Percentiles rank a stretch among this genome's conserved stretches.
phyloP scores from a whole-genome alignment of 495 filamentous ascomycete genomes.

The Annulohypoxylon nitens region DNA sequence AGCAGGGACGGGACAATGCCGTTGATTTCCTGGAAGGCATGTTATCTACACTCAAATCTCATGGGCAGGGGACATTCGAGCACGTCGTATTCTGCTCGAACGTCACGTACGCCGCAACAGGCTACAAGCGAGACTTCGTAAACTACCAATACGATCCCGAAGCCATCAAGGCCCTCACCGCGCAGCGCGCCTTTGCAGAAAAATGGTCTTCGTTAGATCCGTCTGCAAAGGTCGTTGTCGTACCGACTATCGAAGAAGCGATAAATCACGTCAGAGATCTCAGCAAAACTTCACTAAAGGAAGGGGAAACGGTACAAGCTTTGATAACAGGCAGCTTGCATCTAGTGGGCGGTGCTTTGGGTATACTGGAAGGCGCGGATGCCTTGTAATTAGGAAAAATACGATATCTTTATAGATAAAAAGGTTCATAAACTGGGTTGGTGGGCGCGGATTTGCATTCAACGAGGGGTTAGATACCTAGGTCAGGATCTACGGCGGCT shows the following conservation, averaged over 20 bases:
- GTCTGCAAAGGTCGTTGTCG: constrained; percentile 70
- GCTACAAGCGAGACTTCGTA: constrained; percentile 82
- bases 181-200: constrained; percentile 79
- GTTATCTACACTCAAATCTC: constrained; percentile 62
- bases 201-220: constrained; percentile 79
- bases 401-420: constrained; percentile 4
- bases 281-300: constrained; percentile 38
- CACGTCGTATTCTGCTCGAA: constrained; percentile 93
- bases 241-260: constrained; percentile 87
- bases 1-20: constrained; percentile 88
- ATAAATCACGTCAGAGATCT: constrained; percentile 74
- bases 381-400: constrained; percentile 50
- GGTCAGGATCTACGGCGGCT: constrained; percentile 38
- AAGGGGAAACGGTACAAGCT: constrained; percentile 56
- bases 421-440: background rate
- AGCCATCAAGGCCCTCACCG: constrained; percentile 75
- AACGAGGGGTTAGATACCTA: constrained; percentile 28
- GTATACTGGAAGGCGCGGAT: constrained; percentile 61
- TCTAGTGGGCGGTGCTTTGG: constrained; percentile 70
- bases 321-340: constrained; percentile 74
- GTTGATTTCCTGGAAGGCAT: constrained; percentile 76
- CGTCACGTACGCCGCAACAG: constrained; percentile 76
- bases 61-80: constrained; percentile 71
- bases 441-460: constrained; percentile 2
- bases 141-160: constrained; percentile 77